Evolutionary conservation across 306 rosid species (phyloP).

Genomic region (Prunus kanzakura): DNA sequence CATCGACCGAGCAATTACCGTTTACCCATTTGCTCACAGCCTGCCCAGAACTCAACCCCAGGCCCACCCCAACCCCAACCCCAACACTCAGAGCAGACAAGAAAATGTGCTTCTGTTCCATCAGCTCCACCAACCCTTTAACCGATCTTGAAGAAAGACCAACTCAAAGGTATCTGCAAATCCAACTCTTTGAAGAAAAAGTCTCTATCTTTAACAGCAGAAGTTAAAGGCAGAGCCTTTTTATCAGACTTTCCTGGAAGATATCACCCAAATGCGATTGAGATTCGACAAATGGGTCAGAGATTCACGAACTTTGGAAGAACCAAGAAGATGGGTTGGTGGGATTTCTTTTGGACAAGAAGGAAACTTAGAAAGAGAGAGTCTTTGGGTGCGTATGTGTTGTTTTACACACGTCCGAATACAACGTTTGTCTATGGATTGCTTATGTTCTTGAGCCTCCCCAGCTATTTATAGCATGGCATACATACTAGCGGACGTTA

Average conservation of each 20-base stretch:
- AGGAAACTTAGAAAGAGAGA: neutral
- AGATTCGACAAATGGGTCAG: slow-evolving; percentile 14
- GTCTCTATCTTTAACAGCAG: neutral
- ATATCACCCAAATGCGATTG: slow-evolving; percentile 23
- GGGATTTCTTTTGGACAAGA: slow-evolving; percentile 21
- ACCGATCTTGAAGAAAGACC: neutral
- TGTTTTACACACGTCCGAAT: slow-evolving; percentile 19
- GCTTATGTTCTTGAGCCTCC: slow-evolving; percentile 12
- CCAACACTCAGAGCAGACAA: slow-evolving; percentile 96
- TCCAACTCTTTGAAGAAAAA: neutral
- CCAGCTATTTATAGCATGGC: slow-evolving; percentile 55
- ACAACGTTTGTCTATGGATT: slow-evolving; percentile 38
- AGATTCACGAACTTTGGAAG: slow-evolving; percentile 23
- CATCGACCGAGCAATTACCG: slow-evolving; percentile 49
- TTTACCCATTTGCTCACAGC: slow-evolving; percentile 79
- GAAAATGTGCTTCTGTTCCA: slow-evolving; percentile 93
- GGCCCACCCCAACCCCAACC: slow-evolving; percentile 91
- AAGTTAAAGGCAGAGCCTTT: neutral
- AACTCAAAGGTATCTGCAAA: neutral
- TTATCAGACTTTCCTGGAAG: neutral
- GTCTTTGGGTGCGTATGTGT: neutral
- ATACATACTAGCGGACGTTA: slow-evolving; percentile 48
- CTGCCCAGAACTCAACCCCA: slow-evolving; percentile 78
- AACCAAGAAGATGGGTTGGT: slow-evolving; percentile 27
- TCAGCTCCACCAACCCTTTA: slow-evolving; percentile 16